Evolutionary conservation across 2,329 filamentous ascomycete species (phyloP), one percentile per base, ranked within the genome.

Genomic region (Coniosporium tulheliwenetii): DNA sequence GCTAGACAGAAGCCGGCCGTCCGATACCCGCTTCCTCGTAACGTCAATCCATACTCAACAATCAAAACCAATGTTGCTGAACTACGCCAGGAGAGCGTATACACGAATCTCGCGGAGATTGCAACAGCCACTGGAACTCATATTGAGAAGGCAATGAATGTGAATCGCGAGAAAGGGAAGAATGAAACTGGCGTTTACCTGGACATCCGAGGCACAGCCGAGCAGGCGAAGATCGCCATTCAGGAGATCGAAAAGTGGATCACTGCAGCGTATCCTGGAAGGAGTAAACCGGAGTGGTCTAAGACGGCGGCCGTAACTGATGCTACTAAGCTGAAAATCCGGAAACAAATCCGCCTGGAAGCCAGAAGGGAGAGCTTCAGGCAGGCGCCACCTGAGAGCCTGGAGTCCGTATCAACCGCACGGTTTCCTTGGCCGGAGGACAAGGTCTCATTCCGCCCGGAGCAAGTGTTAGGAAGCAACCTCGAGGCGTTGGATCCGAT

Each of bases 401-500:
- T 19, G 2, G 5, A 12, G 14, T 5, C 19, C 36, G 10, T 12
- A 8, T n/a, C 36, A 15, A 19, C 12, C 14, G 36, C 19, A 37
- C 8, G 8, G 1, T 68, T 69, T 39, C 48, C 63, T 14, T 70
- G 66, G 68, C 67, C 66, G 2, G 45, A 49, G 1, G 52, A 62
- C 30, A 64, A 68, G 5, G 19, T 26, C 19, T 26, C 19, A 4
- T 59, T 62, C 31, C 51, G 57, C 0, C 49, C 65, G 2, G 50
- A 58, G 10, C 32, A 35, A 5, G 50, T 59, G 9, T 52, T 71
- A 10, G 67, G 66, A 1, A 41, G 45, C 8, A 57, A 59, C 31
- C 54, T 61, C 8, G 64, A 70, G 47, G 56, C 54, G 5, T 54
- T 71, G 3, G 67, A 71, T 45, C 46, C 50, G 5, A 58, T 71